Percentiles rank a stretch among this genome's conserved stretches.
phyloP scores from a whole-genome alignment of 768 basidiomycete genomes.

The Roridomyces roridus region DNA sequence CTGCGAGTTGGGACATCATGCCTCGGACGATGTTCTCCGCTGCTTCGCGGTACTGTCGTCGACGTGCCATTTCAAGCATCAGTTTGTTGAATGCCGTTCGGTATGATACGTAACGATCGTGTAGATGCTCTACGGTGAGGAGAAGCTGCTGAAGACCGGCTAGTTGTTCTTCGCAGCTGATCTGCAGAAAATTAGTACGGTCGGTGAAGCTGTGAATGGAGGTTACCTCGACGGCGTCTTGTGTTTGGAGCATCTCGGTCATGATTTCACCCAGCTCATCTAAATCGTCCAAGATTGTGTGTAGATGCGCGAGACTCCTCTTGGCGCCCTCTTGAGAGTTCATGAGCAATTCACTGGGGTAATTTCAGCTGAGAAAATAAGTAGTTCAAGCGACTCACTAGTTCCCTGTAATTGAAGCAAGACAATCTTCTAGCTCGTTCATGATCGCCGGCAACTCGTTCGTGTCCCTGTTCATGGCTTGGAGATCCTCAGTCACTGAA shows the following conservation, averaged over 20 bases:
- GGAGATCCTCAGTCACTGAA: conserved; percentile 74
- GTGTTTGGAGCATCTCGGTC: conserved; percentile 74
- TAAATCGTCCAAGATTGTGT: conserved; percentile 62
- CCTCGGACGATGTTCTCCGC: conserved; percentile 68
- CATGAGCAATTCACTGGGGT: conserved; percentile 55
- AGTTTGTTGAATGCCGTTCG: conserved; percentile 77
- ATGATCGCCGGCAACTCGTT: conserved; percentile 80
- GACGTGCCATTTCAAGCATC: conserved; percentile 73
- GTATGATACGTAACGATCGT: conserved; percentile 71
- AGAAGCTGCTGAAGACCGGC: conserved; percentile 65
- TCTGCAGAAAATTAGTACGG: conserved; percentile 36
- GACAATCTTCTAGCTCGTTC: conserved; percentile 68
- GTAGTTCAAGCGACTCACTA: conserved; percentile 50
- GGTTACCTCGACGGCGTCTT: conserved; percentile 71
- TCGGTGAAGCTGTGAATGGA: not conserved
- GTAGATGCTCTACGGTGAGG: conserved; percentile 64
- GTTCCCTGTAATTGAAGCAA: conserved; percentile 55
- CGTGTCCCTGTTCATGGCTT: conserved; percentile 84
- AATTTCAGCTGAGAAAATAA: conserved; percentile 5
- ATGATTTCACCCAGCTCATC: conserved; percentile 84
- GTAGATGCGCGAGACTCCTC: conserved; percentile 56
- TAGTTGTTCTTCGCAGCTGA: conserved; percentile 59
- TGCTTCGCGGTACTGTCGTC: conserved; percentile 69
- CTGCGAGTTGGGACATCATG: conserved; percentile 68
- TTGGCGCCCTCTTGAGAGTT: conserved; percentile 48